phyloP scores from a whole-genome alignment of 1,139 yeast species.

The Hansenula anomala region DNA sequence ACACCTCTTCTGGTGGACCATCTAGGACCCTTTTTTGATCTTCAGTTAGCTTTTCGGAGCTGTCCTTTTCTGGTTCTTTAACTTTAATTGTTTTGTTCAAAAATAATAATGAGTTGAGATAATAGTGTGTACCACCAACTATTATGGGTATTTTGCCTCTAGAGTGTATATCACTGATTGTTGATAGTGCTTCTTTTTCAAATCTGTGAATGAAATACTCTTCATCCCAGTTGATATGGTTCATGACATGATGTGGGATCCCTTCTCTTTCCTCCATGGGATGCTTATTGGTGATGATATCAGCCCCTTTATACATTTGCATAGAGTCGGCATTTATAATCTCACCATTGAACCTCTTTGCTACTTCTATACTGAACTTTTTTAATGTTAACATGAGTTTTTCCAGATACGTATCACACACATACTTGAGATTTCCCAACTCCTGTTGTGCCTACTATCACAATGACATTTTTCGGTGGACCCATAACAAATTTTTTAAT shows the following conservation, averaged over 20 bases:
- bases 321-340: conserved; percentile 94
- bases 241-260: conserved; percentile 79
- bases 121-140: conserved; percentile 96
- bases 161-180: conserved; percentile 56
- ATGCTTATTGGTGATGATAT: conserved; percentile 86
- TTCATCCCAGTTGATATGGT: conserved; percentile 75
- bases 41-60: conserved; percentile 26
- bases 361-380: conserved; percentile 70
- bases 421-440: conserved; percentile 90
- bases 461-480: conserved; percentile 37
- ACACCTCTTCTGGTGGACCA: conserved; percentile 49
- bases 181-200: conserved; percentile 57
- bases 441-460: conserved; percentile 94
- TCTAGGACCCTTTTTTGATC: conserved; percentile 45
- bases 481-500: conserved; percentile 12
- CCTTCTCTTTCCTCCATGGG: conserved; percentile 74
- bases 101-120: conserved; percentile 73
- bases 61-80: conserved; percentile 14
- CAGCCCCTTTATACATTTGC: conserved; percentile 80
- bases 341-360: conserved; percentile 77
- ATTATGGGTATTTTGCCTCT: conserved; percentile 78
- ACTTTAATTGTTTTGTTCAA: conserved; percentile 48
- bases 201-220: conserved; percentile 84
- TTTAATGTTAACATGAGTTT: background rate
- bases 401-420: conserved; percentile 24